Base-by-base conservation (phyloP, 352 stramenopile species). In the Globisporangium rhizosaccharum region DNA sequence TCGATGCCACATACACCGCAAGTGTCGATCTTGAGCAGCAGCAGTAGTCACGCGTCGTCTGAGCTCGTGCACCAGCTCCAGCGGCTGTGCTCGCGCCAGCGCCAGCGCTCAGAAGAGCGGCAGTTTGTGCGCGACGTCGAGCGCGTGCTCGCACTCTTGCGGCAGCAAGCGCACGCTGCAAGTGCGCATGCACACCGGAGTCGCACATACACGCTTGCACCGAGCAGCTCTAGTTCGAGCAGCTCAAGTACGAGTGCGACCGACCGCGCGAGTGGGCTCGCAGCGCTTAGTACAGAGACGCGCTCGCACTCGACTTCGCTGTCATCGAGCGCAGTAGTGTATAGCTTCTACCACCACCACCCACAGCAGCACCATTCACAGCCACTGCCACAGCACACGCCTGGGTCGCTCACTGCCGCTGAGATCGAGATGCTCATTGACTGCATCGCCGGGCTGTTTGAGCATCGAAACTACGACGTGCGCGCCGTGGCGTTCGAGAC, bases 401-500 rank as follows among this genome's bases (percentile, higher is more conserved):
- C 3, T 26, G 48, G 14, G 1, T 30, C 59, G 30, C 66, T 58
- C 20, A 70, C 48, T 28, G 20, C 53, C 8, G 28, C 63, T 25
- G 76, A 87, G 54, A 72, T 88, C n/a, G 71, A 82, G 50, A 63
- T 80, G n/a, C 63, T 90, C 18, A 58, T 91, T 18, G 67, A 88
- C 51, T 87, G 79, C 54, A 87, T 93, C 60, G 70, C 71, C 1
- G 70, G 87, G 23, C 59, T 95, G 41, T 88, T 93, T 56, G 67
- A 73, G 20, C 84, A 92, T 54, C 73, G 83, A 7, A 89, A 92
- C 50, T 56, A 66, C 2, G 78, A 88, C 10, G 77, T 92, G 12
- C 78, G 85, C 26, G 66, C 70, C n/a, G 37, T 93, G 33, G 82
- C 78, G 15, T 93, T 90, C 61, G 80, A 92, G 58, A 74, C 92